These are phyloP conservation scores for Solanum pennellii DNA, from an alignment of 257 asterid species.

Conservation along the genomic window DNA sequence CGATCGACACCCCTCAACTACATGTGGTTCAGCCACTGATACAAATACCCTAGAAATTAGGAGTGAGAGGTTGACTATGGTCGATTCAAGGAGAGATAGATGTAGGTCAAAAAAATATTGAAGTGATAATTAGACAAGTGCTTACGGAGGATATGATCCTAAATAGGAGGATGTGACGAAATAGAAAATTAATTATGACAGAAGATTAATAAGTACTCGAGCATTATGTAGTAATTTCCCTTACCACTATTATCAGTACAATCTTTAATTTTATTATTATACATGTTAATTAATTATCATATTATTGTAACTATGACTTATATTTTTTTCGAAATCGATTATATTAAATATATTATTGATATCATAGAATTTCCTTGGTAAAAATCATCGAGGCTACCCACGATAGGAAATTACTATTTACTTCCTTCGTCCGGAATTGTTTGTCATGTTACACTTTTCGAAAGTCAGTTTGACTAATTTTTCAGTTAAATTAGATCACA, in stretches of 20 bases:
- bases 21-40: too few species aligned
- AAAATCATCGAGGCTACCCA: neutral
- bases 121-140: neutral
- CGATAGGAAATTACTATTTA: neutral
- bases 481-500: too few species aligned
- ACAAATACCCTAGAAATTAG: neutral
- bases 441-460: too few species aligned
- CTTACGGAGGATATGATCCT: neutral
- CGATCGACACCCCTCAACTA: too few species aligned
- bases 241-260: neutral
- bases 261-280: neutral
- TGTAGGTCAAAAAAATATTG: neutral
- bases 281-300: neutral
- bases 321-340: too few species aligned
- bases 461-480: too few species aligned
- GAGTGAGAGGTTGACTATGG: neutral
- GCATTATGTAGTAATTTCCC: neutral
- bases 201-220: neutral
- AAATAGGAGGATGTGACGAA: rapidly evolving
- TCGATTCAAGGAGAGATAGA: neutral
- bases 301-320: neutral
- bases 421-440: rapidly evolving
- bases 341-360: too few species aligned
- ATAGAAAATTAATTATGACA: neutral
- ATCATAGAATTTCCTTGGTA: neutral